phyloP scores from a whole-genome alignment of 345 rosid species.

The Corchorus capsularis region DNA sequence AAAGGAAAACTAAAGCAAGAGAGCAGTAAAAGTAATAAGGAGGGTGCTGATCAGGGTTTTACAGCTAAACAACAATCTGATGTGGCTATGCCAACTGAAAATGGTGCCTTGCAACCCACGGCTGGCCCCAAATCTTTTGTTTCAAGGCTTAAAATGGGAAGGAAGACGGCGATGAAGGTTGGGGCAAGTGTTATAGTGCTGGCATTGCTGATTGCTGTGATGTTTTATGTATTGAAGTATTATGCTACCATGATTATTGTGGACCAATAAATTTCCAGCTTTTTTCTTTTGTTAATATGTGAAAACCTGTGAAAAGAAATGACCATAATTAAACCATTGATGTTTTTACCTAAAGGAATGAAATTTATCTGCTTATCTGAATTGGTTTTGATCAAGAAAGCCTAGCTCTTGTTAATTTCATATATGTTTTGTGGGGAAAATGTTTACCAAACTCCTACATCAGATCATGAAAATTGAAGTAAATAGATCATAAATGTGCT shows the following conservation, averaged over 20 bases:
- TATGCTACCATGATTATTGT: conserved; percentile 8
- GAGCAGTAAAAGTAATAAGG: not conserved
- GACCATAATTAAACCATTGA: not conserved
- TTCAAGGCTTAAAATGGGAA: not conserved
- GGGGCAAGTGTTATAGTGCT: conserved; percentile 5
- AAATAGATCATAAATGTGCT: no score
- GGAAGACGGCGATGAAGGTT: not conserved
- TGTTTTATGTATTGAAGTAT: not conserved
- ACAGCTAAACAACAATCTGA: not conserved
- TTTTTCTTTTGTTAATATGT: not conserved
- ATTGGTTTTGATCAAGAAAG: not conserved
- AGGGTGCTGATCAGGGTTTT: not conserved
- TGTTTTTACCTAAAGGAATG: not conserved
- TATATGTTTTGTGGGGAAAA: no score
- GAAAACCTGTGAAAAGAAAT: not conserved
- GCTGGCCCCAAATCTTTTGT: not conserved
- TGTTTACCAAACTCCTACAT: no score
- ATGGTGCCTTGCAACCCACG: not conserved
- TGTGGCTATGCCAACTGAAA: not conserved
- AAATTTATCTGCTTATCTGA: not conserved
- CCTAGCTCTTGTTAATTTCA: no score
- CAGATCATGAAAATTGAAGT: no score
- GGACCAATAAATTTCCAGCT: no score
- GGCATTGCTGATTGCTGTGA: not conserved
- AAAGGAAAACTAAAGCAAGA: conserved; percentile 2